Base-by-base conservation (phyloP, 768 basidiomycete genomes). In the Rhodotorula diobovata region DNA sequence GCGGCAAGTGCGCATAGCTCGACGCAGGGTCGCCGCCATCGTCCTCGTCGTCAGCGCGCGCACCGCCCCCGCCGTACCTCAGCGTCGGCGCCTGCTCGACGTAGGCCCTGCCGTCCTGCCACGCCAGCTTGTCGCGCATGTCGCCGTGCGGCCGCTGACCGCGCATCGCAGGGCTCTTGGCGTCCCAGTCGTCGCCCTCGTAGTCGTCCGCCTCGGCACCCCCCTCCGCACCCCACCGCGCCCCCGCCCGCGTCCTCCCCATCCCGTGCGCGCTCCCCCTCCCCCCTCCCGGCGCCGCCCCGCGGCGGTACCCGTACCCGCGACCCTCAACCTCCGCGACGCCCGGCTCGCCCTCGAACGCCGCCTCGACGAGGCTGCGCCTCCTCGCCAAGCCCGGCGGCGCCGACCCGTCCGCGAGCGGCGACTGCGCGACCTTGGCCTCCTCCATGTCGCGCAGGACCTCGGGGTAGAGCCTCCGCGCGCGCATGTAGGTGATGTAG, bases 1-100 rank as follows among this genome's bases (percentile, higher is more conserved):
- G 59, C 23, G 68, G 68, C 25, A 70, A 32, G 35, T 70, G 68
- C 21, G 50, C 9, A 14, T 60, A 70, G 14, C 39, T 61, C 60
- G 9, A 43, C 32, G 23, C 25, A 5, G 30, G 46, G 45, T 25
- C 20, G 32, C 5, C n/a, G n/a, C 15, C n/a, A 14, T 16, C n/a
- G 50, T 55, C 32, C 54, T 55, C 25, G 1, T 8, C 2, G 34
- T 34, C 3, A 9, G 4, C 54, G 32, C 11, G n/a, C 45, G 16
- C 15, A 12, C 9, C 46, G 20, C 20, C 46, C 9, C 18, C 12
- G 6, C n/a, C 9, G 59, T 32, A 32, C 59, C 43, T 20, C 43
- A 45, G 45, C 54, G 4, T 9, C 15, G 21, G 20, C 3, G 1
- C 32, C 28, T 18, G 32, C 54, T 35, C 51, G 50, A 7, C 51